Base-by-base conservation (phyloP, 2,329 filamentous ascomycete species). In the Penicillium oxalicum region DNA sequence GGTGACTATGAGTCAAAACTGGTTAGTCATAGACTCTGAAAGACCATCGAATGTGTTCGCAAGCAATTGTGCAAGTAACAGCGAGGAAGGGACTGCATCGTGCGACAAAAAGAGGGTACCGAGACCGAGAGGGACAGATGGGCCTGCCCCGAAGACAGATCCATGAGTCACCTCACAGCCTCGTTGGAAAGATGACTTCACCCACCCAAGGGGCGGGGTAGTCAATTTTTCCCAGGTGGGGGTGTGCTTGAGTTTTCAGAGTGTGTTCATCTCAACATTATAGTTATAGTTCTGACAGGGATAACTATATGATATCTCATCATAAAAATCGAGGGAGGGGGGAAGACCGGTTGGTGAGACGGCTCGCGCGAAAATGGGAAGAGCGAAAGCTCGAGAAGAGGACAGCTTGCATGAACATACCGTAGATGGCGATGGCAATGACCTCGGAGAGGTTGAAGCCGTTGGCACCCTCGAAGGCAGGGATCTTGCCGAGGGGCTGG, bases 391-490 rank as follows among this genome's bases (percentile, higher is more conserved):
- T 25, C 18, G 18, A 18, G 29, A 12, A 43, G 50, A 58, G 50
- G 51, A 49, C 56, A 53, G 40, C 45, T 50, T 53, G 49, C 44
- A 46, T 58, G 60, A 49, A 89, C 91, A 67, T 88, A 98, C 93
- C 77, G 81, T 97, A 98, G 79, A 98, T 88, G 70, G 90, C 88
- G 68, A 98, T 91, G 73, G 93, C 93, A 66, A 97, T 91, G 75
- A 74, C 80, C 84, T 98, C 93, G 57, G 82, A 85, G 64, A 98
- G 83, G 65, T 83, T 77, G 76, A 87, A 97, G 74, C 91, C 91
- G 75, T 98, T 93, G 68, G 84, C 79, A 70, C 91, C 91, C 66
- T 91, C 81, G 70, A 98, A 97, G 68, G 90, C 86, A 59, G 93
- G 93, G 68, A 97, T 79, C 81, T 91, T 94, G 77, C 86, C 86